Evolutionary conservation across 2,329 filamentous ascomycete species (phyloP).

Genomic region (Acarospora socialis): DNA sequence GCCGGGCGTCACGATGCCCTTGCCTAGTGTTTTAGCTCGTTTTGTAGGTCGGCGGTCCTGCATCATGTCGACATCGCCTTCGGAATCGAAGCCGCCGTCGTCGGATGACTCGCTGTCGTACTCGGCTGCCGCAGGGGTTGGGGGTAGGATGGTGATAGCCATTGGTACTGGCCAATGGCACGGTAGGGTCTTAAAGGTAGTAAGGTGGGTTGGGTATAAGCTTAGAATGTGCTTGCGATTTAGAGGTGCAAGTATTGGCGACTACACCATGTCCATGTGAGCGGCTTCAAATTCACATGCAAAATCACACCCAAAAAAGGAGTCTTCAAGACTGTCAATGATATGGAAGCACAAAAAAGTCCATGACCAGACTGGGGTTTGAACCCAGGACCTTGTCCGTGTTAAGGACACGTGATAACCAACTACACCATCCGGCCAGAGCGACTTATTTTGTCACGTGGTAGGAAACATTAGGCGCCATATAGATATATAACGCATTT

Average conservation of each 20-base stretch:
- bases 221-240: conserved; percentile 1
- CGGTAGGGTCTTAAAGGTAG: too few relatives aligned
- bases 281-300: too few relatives aligned
- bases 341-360: conserved; percentile 1
- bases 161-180: too few relatives aligned
- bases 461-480: too few relatives aligned
- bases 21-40: conserved; percentile 21
- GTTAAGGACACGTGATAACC: background rate
- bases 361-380: conserved; percentile 7
- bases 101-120: conserved; percentile 20
- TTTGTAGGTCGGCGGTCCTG: conserved; percentile 29
- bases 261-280: too few relatives aligned
- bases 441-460: conserved; percentile 24
- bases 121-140: conserved; percentile 25
- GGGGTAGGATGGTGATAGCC: conserved; percentile 46
- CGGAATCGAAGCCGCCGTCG: conserved; percentile 28
- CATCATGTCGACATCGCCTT: conserved; percentile 34
- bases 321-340: too few relatives aligned
- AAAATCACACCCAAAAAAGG: too few relatives aligned
- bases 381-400: conserved; percentile 9
- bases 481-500: too few relatives aligned
- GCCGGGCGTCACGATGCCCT: conserved; percentile 68
- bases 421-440: conserved; percentile 4
- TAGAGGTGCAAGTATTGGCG: background rate
- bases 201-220: conserved; percentile 13